A percentile compares a stretch with the other conserved stretches of the same genome.
Evolutionary conservation across 2,329 filamentous ascomycete species (phyloP).

Genomic region (Pleoardoris graminearum): DNA sequence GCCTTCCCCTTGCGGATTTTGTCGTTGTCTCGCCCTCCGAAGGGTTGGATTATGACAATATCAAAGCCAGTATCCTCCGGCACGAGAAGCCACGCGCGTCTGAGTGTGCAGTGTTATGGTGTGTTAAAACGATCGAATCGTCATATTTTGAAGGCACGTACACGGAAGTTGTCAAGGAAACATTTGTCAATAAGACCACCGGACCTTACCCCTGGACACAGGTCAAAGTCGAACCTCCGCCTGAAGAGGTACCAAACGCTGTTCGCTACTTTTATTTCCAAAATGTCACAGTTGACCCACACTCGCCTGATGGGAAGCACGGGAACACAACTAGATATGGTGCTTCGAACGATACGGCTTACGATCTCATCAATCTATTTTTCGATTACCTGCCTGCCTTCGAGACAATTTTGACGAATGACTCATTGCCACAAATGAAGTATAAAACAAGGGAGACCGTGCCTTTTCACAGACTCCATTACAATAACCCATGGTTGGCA

Average conservation of each 20-base stretch:
- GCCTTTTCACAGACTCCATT: neutral
- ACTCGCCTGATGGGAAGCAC: neutral
- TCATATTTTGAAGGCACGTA: conserved; percentile 20
- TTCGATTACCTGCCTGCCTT: conserved; percentile 18
- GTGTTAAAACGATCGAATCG: conserved; percentile 25
- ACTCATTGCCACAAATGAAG: neutral
- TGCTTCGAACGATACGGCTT: conserved; percentile 7
- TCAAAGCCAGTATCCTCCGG: conserved; percentile 3
- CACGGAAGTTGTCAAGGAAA: conserved; percentile 16
- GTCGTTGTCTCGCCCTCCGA: conserved; percentile 11
- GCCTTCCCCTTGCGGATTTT: conserved; percentile 13
- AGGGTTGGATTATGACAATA: neutral
- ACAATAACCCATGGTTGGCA: conserved; percentile 22
- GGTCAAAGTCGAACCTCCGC: neutral
- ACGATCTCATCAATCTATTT: conserved; percentile 2
- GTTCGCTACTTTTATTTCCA: conserved; percentile 4
- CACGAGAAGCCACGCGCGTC: conserved; percentile 13
- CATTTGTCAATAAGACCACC: conserved; percentile 13
- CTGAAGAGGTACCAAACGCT: neutral
- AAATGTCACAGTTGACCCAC: conserved; percentile 9
- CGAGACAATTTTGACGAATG: neutral
- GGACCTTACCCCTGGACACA: conserved; percentile 15
- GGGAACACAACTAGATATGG: conserved; percentile 6
- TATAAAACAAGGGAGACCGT: neutral
- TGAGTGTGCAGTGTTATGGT: conserved; percentile 30